A percentile compares a stretch with the other conserved stretches of the same genome.
phyloP scores from a whole-genome alignment of 495 filamentous ascomycete genomes.

The Penicillium tannophilum region DNA sequence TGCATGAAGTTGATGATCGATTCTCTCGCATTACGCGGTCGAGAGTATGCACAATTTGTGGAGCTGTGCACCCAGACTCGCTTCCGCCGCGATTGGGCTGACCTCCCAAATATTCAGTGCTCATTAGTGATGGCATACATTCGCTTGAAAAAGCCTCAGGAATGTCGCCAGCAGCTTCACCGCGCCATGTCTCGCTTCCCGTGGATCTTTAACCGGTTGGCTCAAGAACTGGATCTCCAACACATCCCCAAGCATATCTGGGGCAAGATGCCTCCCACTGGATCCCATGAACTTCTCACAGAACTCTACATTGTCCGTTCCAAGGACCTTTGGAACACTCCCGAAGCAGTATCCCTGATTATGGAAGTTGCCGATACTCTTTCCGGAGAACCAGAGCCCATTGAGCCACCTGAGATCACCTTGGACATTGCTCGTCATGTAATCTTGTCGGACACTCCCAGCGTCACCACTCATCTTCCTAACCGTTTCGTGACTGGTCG shows the following conservation, averaged over 20 bases:
- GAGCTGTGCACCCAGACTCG: constrained; percentile 64
- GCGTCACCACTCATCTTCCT: constrained; percentile 47
- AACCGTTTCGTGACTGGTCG: constrained; percentile 43
- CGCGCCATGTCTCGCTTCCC: constrained; percentile 71
- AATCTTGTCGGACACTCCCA: constrained; percentile 70
- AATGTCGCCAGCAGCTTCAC: constrained; percentile 62
- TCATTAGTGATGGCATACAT: constrained; percentile 73
- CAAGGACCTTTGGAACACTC: constrained; percentile 89
- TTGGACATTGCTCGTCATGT: constrained; percentile 75
- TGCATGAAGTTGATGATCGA: constrained; percentile 77
- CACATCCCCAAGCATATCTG: constrained; percentile 75
- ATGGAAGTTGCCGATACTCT: constrained; percentile 68
- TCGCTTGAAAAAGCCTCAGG: constrained; percentile 64
- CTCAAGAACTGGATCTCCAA: constrained; percentile 72
- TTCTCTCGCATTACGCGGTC: constrained; percentile 76
- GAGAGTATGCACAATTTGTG: constrained; percentile 75
- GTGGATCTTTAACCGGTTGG: constrained; percentile 79
- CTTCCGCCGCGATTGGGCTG: constrained; percentile 49
- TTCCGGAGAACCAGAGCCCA: constrained; percentile 34
- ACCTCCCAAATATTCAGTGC: constrained; percentile 67
- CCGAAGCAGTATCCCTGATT: constrained; percentile 69
- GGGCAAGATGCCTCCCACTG: constrained; percentile 69
- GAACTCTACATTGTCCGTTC: constrained; percentile 78
- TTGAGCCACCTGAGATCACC: constrained; percentile 54
- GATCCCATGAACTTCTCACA: constrained; percentile 71